These are phyloP conservation scores for Dissophora globulifera DNA, from an alignment of 192 early-diverging fungal genomes.

Conservation along the genomic window DNA sequence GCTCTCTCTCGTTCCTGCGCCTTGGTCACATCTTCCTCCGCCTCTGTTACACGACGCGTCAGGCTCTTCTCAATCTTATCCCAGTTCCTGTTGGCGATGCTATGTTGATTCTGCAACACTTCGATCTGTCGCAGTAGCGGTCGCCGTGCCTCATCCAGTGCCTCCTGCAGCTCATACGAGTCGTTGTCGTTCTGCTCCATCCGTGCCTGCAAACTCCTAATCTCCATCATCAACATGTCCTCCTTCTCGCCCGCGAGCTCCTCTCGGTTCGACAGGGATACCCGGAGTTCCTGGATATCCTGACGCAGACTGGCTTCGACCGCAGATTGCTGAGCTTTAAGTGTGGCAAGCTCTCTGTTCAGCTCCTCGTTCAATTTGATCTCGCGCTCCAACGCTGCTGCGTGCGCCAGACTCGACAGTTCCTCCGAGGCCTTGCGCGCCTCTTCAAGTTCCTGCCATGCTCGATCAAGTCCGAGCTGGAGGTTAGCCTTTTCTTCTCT, in stretches of 20 bases:
- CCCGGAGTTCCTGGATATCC: constrained; percentile 58
- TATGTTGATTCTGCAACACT: constrained; percentile 56
- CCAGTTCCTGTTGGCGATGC: constrained; percentile 48
- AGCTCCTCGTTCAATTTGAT: constrained; percentile 58
- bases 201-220: constrained; percentile 48
- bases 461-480: constrained; percentile 32
- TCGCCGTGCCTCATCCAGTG: constrained; percentile 56
- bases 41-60: constrained; percentile 31
- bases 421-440: constrained; percentile 38
- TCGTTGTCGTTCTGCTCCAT: constrained; percentile 54
- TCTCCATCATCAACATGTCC: constrained; percentile 55
- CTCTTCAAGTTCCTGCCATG: constrained; percentile 34
- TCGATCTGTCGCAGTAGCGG: constrained; percentile 60
- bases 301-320: constrained; percentile 28
- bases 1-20: constrained; percentile 32
- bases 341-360: constrained; percentile 35
- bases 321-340: constrained; percentile 40
- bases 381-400: constrained; percentile 60
- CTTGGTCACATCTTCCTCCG: constrained; percentile 26
- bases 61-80: constrained; percentile 57
- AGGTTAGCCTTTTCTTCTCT: constrained; percentile 30
- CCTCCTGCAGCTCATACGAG: constrained; percentile 50
- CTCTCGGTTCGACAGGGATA: constrained; percentile 54
- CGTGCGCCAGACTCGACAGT: constrained; percentile 43
- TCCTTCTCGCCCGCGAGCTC: constrained; percentile 55